A percentile compares a stretch with the other conserved stretches of the same genome.
Evolutionary conservation across 371 early-diverging fungal species (phyloP).

Genomic region (Mortierella sp.): DNA sequence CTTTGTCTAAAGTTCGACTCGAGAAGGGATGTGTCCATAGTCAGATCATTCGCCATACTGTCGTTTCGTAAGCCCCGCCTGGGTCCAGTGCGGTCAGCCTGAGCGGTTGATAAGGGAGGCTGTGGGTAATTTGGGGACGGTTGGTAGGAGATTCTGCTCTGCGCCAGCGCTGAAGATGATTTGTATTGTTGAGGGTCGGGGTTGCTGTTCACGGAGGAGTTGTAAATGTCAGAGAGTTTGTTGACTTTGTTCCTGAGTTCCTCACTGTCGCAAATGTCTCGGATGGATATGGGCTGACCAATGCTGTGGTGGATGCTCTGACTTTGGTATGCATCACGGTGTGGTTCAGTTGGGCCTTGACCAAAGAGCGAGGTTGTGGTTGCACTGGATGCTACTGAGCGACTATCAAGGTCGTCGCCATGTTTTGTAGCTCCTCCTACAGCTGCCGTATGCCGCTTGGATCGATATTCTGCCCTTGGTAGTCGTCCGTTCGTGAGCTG

Average conservation of each 20-base stretch:
- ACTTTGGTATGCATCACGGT: neutral
- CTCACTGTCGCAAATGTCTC: conserved; percentile 43
- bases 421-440: neutral
- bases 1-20: conserved; percentile 10
- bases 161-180: conserved; percentile 8
- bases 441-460: neutral
- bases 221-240: conserved; percentile 27
- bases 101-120: neutral
- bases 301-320: neutral
- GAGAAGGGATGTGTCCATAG: conserved; percentile 23
- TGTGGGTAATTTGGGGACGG: conserved; percentile 2
- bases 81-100: neutral
- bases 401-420: neutral
- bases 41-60: conserved; percentile 6
- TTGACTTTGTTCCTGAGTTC: conserved; percentile 36
- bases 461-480: neutral
- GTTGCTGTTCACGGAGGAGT: conserved; percentile 37
- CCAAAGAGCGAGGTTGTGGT: neutral
- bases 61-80: neutral
- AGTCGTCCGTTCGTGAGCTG: neutral
- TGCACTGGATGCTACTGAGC: neutral
- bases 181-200: neutral
- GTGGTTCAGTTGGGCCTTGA: neutral
- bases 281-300: conserved; percentile 28
- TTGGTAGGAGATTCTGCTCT: neutral